Base-by-base conservation (phyloP, 768 basidiomycete species). In the Imleria badia region DNA sequence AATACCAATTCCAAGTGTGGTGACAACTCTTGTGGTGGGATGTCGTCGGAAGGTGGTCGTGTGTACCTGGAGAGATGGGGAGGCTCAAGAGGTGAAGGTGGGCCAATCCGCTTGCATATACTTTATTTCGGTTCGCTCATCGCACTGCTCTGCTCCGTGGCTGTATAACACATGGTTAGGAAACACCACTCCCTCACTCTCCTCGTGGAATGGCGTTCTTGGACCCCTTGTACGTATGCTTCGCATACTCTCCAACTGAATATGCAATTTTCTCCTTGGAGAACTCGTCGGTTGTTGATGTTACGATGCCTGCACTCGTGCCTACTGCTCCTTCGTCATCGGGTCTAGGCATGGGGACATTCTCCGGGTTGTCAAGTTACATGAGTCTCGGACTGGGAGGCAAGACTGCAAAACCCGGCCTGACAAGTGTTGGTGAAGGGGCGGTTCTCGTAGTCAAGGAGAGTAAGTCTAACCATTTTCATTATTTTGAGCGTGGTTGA, bases 11-110 rank as follows among this genome's bases (percentile, higher is more conserved):
- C 85, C 90, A 33, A 79, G 78, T 4, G 70, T 86, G 22, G 75
- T 91, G n/a, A 93, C 93, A 0, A 79, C 81, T 51, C 78, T 99
- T 15, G 78, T 91, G 13, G 79, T 97, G 5, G 96, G 94, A 26
- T 97, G 95, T 67, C 75, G 89, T 57, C 80, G 93, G 59, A 92
- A 86, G 67, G 82, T 91, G 8, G 86, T 94, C 1, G 73, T 97
- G 15, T 94, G 94, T 67, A 81, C 83, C 9, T 95, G 94, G 89
- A 86, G 81, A 57, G 91, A 94, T 62, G 89, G 91, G 17, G 87
- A 93, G 54, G 78, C 85, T 23, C 85, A 91, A 59, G 85, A 84
- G 40, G 69, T 77, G 45, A 85, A 84, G 75, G 91, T 91, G 61
- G 50, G 78, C 35, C 15, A 31, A 45, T 8, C 23, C 9, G 10